These are phyloP conservation scores for Aspergillus homomorphus DNA, from an alignment of 495 filamentous ascomycete species.

Conservation along the genomic window DNA sequence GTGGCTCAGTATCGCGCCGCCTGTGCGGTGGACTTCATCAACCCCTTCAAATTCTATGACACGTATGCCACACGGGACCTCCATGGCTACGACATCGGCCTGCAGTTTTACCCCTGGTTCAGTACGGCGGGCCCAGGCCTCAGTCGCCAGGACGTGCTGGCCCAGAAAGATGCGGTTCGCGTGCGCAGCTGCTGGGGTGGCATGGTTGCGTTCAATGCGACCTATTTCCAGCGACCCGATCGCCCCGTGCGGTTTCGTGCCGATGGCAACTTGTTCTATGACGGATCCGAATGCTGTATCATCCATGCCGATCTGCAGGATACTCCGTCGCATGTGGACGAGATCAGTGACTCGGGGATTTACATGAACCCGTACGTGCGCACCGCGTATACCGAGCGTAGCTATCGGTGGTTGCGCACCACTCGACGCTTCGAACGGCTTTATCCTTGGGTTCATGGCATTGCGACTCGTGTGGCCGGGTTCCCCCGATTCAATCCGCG, in stretches of 20 bases:
- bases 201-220: conserved; percentile 73
- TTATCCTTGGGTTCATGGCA: not conserved
- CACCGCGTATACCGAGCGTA: not conserved
- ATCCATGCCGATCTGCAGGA: conserved; percentile 65
- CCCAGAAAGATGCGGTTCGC: conserved; percentile 61
- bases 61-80: conserved; percentile 72
- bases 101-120: conserved; percentile 76
- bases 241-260: conserved; percentile 62
- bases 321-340: conserved; percentile 31
- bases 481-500: not conserved
- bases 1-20: conserved; percentile 63
- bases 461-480: not conserved
- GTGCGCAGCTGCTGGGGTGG: conserved; percentile 81
- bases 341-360: conserved; percentile 49
- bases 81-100: conserved; percentile 65
- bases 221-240: conserved; percentile 49
- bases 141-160: conserved; percentile 59
- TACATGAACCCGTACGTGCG: conserved; percentile 33
- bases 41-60: conserved; percentile 77
- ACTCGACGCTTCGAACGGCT: not conserved
- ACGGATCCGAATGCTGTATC: conserved; percentile 76
- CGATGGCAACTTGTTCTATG: conserved; percentile 63
- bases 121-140: conserved; percentile 48
- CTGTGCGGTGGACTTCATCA: conserved; percentile 73
- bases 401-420: not conserved